Evolutionary conservation across 345 rosid species (phyloP), one percentile per base, ranked within the genome.

Genomic region (Sapria himalayana): DNA sequence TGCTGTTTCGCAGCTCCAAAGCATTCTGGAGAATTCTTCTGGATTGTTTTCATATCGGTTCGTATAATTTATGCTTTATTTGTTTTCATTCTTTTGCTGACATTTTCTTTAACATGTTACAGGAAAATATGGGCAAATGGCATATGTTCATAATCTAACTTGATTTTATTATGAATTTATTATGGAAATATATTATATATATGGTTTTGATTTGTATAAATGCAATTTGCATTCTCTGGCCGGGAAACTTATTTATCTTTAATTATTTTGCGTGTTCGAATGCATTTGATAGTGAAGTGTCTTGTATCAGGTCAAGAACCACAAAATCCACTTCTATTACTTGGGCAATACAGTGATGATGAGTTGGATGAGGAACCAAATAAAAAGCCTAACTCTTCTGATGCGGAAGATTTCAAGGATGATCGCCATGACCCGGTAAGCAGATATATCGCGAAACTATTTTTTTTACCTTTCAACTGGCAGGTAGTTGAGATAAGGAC

Each of bases 341-440:
- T 89, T 43, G 95, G 86, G 38, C 98, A 79, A 43, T 89, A 89
- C 46, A 82, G 92, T 35, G 93, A 82, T 56, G 95, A 74, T 57
- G 98, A 89, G 22, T 39, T 66, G 46, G 81, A 82, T 27, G 81
- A 74, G 22, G 74, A 66, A 24, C 46, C 56, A 11, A 63, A 35
- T 59, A 41, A 46, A 39, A 58, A 21, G 32, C 46, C 37, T 29
- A 57, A 41, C 35, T 27, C 42, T 46, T 56, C 50, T 43, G 37
- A 46, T 50, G 54, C 40, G 3, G 68, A 64, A 36, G 62, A 46
- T 58, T 48, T 70, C 19, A 17, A 56, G 35, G 54, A 51, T 39
- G 61, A 50, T 20, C 53, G 43, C 38, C 49, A 15, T 25, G 74
- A 62, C 37, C 63, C 64, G 98, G 98, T 78, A 76, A 57, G 25